Base-by-base conservation (phyloP, 192 early-diverging fungal species). In the Coemansia sp. region DNA sequence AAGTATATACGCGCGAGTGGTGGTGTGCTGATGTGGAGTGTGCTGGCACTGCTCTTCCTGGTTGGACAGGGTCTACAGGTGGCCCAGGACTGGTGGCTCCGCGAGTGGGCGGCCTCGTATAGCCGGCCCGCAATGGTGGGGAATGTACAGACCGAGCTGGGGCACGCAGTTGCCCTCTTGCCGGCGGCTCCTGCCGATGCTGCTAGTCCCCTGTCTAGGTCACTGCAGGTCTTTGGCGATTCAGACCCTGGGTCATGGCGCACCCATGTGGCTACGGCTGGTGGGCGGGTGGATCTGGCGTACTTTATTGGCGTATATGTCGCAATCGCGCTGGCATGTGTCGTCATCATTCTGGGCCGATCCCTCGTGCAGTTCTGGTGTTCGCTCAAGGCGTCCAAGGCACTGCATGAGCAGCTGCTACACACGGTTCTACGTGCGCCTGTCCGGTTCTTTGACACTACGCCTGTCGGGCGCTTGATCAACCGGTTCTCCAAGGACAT, bases 401-500 rank as follows among this genome's bases (percentile, higher is more conserved):
- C 20, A 22, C 33, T 71, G 41, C 67, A 71, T 27, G 60, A 71
- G 46, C 31, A 23, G 29, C 60, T 71, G 25, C 25, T 71, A 56
- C 67, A 64, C 51, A 60, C 67, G 11, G 43, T 71, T 13, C 50
- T 90, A 9, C 78, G 78, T n/a, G 86, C 89, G 6, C 86, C 86
- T 41, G 71, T 90, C 38, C 81, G 84, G 18, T 95, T 94, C 76
- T 96, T 88, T 68, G 91, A 94, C 52, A 82, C 83, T 4, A 90
- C 87, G 1, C 94, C 94, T 5, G 64, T 88, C 3, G 91, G 91
- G 20, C 80, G 87, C 9, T 79, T 92, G 47, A 83, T 86, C 51
- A 96, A 94, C 62, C 68, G 94, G 31, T 92, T 91, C 60, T 87
- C 87, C 8, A 85, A 86, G 20, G 90, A 98, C 21, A 71, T 71